A percentile compares a stretch with the other conserved stretches of the same genome.
phyloP scores from a whole-genome alignment of 2,329 filamentous ascomycete genomes.

The Leptodontidium sp. region DNA sequence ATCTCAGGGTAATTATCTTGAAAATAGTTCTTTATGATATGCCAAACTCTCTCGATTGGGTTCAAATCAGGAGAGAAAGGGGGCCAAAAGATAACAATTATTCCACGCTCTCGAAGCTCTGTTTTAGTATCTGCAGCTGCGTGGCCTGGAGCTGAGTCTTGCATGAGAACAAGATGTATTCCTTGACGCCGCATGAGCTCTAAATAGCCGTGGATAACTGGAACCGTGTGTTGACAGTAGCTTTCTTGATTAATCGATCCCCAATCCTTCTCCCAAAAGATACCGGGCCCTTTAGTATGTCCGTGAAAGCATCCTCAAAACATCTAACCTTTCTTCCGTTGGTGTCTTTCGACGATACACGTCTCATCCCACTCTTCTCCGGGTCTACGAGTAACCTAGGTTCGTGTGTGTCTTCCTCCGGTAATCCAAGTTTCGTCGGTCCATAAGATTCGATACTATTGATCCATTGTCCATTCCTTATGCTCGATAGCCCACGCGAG shows the following conservation, averaged over 20 bases:
- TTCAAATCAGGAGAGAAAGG: slow-evolving; percentile 27
- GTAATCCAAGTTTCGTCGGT: no score
- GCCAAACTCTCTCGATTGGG: slow-evolving; percentile 7
- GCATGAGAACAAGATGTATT: slow-evolving; percentile 16
- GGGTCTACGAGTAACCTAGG: no score
- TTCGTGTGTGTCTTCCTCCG: no score
- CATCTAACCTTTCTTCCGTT: no score
- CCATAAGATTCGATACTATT: no score
- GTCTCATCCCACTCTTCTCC: no score
- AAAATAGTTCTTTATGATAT: slow-evolving; percentile 32
- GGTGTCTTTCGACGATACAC: no score
- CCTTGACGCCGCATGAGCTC: slow-evolving; percentile 9
- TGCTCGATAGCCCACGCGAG: no score
- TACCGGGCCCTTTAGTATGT: no score
- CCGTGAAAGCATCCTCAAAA: no score
- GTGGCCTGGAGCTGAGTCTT: slow-evolving; percentile 13
- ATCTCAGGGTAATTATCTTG: slow-evolving; percentile 23
- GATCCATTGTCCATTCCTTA: no score
- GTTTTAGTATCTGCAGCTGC: slow-evolving; percentile 20
- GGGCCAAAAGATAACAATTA: slow-evolving; percentile 30
- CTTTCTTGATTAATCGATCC: slow-evolving; percentile 13
- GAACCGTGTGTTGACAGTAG: slow-evolving; percentile 14
- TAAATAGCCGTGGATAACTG: slow-evolving; percentile 18
- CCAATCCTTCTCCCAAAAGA: no score
- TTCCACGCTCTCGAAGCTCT: slow-evolving; percentile 18